Evolutionary conservation across 1,284 basidiomycete genomes (phyloP).

Genomic region (Ustilago crameri): DNA sequence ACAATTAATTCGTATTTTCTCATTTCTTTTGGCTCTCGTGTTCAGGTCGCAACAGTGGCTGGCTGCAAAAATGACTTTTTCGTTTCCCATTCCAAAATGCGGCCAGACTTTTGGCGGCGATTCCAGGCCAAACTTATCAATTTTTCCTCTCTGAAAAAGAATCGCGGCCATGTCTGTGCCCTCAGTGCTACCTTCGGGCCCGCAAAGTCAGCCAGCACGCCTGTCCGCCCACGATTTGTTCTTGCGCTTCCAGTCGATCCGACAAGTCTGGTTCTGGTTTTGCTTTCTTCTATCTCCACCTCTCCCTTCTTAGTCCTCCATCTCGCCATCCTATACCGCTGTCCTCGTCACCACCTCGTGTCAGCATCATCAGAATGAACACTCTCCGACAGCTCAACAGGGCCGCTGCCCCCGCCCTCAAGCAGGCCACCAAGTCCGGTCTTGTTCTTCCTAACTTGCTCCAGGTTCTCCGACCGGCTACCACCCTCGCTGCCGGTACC

Average conservation of each 20-base stretch:
- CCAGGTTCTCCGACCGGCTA: constrained; percentile 71
- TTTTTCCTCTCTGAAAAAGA: not conserved
- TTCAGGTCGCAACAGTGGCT: too few species aligned
- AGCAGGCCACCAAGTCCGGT: constrained; percentile 47
- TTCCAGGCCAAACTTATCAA: not conserved
- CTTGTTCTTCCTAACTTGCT: constrained; percentile 47
- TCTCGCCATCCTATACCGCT: constrained; percentile 22
- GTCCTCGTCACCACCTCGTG: constrained; percentile 8
- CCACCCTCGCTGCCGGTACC: constrained; percentile 82
- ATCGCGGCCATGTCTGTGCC: not conserved
- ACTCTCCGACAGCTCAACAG: constrained; percentile 51
- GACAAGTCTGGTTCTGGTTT: not conserved
- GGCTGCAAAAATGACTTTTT: too few species aligned
- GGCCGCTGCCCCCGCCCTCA: constrained; percentile 50
- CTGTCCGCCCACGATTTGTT: not conserved
- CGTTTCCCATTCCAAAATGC: too few species aligned
- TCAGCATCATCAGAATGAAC: constrained; percentile 48
- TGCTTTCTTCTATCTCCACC: constrained; percentile 9
- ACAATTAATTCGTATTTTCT: not conserved
- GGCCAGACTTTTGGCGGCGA: too few species aligned
- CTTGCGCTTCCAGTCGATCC: not conserved
- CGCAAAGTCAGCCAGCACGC: not conserved
- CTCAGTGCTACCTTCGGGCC: not conserved
- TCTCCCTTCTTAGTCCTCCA: constrained; percentile 4
- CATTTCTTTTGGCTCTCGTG: not conserved